Evolutionary conservation across 768 basidiomycete genomes (phyloP), one percentile per base, ranked within the genome.

Genomic region (Psilocybe tampanensis): DNA sequence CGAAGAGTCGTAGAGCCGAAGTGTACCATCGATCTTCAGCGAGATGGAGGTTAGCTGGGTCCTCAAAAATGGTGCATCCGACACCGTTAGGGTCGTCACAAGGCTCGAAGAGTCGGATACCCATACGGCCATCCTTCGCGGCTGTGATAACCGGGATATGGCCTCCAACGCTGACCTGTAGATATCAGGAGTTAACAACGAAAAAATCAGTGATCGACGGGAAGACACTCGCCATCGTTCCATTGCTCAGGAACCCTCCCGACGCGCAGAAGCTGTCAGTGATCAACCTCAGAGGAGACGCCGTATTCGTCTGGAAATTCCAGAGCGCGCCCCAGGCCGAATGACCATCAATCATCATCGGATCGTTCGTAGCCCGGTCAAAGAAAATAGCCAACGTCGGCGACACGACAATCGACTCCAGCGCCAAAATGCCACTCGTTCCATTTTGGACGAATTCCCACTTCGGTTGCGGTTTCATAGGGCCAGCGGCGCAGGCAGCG

Each of bases 271-370:
- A 80, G 12, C 70, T 71, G 53, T 80, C 72, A 23, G 71, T 70
- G 8, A 72, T 52, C 22, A 75, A 60, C 42, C 70, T 68, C n/a
- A 77, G 54, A 3, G 76, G 67, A n/a, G 70, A 69, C 1, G 73
- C 69, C 7, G 66, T 71, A 48, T 77, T 73, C 2, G 76, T 78
- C 54, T 69, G 63, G 18, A 81, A 66, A 52, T 80, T 70, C 64
- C 77, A 71, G 19, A 79, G 65, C 19, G 73, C 74, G 21, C 72
- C 74, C 78, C 77, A 79, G 11, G 78, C 78, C n/a, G 74, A 70
- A 52, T 77, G 74, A 2, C 75, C 73, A 48, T 76, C 69, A 52
- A 78, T 68, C 33, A 62, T 70, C 19, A 79, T 61, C 15, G 77
- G 72, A 43, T 80, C 76, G 52, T 77, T 63, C 17, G 60, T 57